Percentiles rank a stretch among this genome's conserved stretches.
Conservation (phyloP, 352 stramenopile genomes). For the Phytophthora fragariaefolia region DNA sequence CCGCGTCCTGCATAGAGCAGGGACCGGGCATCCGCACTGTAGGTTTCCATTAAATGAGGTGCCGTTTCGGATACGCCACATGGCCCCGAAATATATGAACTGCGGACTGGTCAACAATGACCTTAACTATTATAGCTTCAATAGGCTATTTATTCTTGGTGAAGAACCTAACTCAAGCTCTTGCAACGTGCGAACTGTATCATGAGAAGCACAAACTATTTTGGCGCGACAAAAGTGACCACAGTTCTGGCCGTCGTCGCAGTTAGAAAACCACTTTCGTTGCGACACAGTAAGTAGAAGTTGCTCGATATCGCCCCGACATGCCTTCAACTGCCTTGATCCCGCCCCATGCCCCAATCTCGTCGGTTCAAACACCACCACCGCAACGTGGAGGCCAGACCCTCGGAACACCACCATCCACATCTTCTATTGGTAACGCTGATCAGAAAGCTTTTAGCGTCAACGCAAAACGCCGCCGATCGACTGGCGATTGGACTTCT, state of each 20-base stretch:
- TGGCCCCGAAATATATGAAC: too few relatives aligned
- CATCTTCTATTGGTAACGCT: not conserved
- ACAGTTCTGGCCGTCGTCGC: too few relatives aligned
- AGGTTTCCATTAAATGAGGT: constrained; percentile 24
- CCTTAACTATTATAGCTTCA: not conserved
- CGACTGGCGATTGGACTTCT: not conserved
- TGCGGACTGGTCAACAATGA: too few relatives aligned
- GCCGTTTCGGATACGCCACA: constrained; percentile 26
- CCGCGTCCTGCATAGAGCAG: too few relatives aligned
- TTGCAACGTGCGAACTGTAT: not conserved
- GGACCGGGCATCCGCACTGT: not conserved
- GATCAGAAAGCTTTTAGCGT: not conserved
- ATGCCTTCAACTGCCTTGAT: not conserved
- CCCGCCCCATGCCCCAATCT: not conserved
- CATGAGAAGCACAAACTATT: not conserved
- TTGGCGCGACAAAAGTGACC: too few relatives aligned
- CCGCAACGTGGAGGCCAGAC: too few relatives aligned
- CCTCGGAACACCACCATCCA: too few relatives aligned
- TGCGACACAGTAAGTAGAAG: too few relatives aligned
- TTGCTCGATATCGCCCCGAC: too few relatives aligned
- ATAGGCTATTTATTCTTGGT: not conserved
- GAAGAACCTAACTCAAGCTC: not conserved
- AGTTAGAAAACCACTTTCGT: too few relatives aligned
- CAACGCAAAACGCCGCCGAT: not conserved
- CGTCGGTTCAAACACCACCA: not conserved